phyloP scores from a whole-genome alignment of 306 rosid species.

The Mucuna pruriens region DNA sequence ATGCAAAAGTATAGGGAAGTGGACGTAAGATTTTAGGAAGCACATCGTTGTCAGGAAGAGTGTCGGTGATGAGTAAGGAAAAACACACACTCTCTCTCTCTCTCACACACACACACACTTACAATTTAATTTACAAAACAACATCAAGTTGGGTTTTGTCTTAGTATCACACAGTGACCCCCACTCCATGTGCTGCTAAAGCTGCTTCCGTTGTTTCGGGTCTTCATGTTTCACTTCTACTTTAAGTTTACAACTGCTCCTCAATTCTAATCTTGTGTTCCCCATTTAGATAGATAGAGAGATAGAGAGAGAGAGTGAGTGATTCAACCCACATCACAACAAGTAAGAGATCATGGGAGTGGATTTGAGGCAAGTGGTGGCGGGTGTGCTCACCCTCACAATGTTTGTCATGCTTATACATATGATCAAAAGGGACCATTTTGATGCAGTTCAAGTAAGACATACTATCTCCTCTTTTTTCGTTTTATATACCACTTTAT shows the following conservation, averaged over 20 bases:
- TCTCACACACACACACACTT: neutral
- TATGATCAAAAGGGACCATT: slow-evolving; percentile 98
- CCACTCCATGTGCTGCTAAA: slow-evolving; percentile 29
- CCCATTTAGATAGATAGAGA: neutral
- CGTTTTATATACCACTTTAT: neutral
- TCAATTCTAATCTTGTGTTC: neutral
- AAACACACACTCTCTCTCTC: neutral
- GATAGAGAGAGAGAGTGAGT: too few relatives aligned
- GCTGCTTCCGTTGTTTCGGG: slow-evolving; percentile 5
- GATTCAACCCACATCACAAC: neutral
- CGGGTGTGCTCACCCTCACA: slow-evolving; percentile 81
- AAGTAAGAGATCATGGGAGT: slow-evolving; percentile 60
- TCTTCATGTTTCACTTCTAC: slow-evolving; percentile 13
- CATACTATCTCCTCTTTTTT: neutral
- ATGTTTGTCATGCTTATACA: slow-evolving; percentile 98
- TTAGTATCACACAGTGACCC: neutral
- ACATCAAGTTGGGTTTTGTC: slow-evolving; percentile 4
- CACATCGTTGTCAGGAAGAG: slow-evolving; percentile 49
- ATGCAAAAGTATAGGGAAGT: neutral
- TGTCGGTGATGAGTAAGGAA: slow-evolving; percentile 57
- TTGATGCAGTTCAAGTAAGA: slow-evolving; percentile 81
- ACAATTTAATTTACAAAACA: neutral
- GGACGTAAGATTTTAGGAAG: slow-evolving; percentile 43
- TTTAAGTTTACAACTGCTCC: neutral
- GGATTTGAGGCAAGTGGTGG: slow-evolving; percentile 97